Evolutionary conservation across 2,329 filamentous ascomycete species (phyloP).

Genomic region (Sarocladium brachiariae): DNA sequence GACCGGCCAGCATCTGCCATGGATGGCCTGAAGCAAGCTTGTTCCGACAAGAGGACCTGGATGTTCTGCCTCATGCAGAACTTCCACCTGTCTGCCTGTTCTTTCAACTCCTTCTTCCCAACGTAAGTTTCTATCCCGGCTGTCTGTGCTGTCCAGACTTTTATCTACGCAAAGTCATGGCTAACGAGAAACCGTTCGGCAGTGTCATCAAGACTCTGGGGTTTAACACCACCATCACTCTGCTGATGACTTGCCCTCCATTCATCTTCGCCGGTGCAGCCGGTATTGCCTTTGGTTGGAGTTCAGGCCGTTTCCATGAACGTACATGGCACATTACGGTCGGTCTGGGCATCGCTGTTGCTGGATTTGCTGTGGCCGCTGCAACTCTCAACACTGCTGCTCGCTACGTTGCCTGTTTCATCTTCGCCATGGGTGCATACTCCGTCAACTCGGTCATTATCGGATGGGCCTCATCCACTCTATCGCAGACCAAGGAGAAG

Average conservation of each 20-base stretch:
- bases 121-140: slow-evolving; percentile 17
- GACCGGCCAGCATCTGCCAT: slow-evolving; percentile 31
- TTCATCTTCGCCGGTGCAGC: slow-evolving; percentile 42
- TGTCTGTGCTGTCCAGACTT: too few relatives aligned
- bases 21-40: slow-evolving; percentile 42
- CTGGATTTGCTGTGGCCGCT: slow-evolving; percentile 34
- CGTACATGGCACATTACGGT: slow-evolving; percentile 43
- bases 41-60: slow-evolving; percentile 43
- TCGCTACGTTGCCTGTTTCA: slow-evolving; percentile 35
- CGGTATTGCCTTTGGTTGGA: slow-evolving; percentile 41
- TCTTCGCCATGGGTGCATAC: slow-evolving; percentile 35
- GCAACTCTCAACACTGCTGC: slow-evolving; percentile 30
- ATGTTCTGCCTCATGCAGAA: slow-evolving; percentile 49
- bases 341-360: slow-evolving; percentile 32
- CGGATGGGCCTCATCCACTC: slow-evolving; percentile 36
- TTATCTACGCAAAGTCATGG: too few relatives aligned
- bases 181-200: too few relatives aligned
- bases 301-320: slow-evolving; percentile 40
- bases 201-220: slow-evolving; percentile 41
- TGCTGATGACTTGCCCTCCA: slow-evolving; percentile 46
- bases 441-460: slow-evolving; percentile 40
- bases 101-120: slow-evolving; percentile 25
- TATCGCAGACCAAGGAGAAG: slow-evolving; percentile 42
- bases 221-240: slow-evolving; percentile 41
- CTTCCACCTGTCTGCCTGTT: slow-evolving; percentile 44